phyloP scores from a whole-genome alignment of 129 eudicot species.

The Pulicaria dysenterica region DNA sequence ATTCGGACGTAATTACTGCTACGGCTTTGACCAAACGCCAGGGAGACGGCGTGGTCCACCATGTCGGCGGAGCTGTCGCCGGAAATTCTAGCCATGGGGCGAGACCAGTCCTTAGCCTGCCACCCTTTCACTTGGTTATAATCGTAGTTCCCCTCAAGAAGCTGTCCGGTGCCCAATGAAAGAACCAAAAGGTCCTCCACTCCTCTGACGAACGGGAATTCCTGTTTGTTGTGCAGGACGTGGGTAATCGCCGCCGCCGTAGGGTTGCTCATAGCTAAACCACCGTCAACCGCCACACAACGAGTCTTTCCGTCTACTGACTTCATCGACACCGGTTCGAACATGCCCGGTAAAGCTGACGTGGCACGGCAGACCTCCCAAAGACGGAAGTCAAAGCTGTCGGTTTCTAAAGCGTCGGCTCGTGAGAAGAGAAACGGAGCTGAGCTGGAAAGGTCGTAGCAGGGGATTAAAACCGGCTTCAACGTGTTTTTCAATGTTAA shows the following conservation, averaged over 20 bases:
- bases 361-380: conserved; percentile 45
- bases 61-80: conserved; percentile 84
- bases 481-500: conserved; percentile 36
- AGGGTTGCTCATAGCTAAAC: conserved; percentile 83
- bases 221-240: conserved; percentile 81
- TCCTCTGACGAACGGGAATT: conserved; percentile 79
- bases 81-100: conserved; percentile 76
- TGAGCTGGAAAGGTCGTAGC: conserved; percentile 63
- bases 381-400: conserved; percentile 35
- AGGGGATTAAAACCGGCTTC: conserved; percentile 54
- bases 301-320: conserved; percentile 70
- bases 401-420: conserved; percentile 44
- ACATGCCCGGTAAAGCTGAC: conserved; percentile 27
- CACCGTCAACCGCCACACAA: conserved; percentile 68
- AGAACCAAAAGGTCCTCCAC: conserved; percentile 85
- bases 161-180: conserved; percentile 72
- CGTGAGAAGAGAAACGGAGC: conserved; percentile 43
- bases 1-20: conserved; percentile 67
- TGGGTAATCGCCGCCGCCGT: conserved; percentile 90
- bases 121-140: conserved; percentile 61
- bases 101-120: conserved; percentile 85
- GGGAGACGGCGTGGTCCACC: conserved; percentile 78
- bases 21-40: conserved; percentile 72
- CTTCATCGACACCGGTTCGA: conserved; percentile 59
- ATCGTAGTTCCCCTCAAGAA: conserved; percentile 52